Percentiles rank a stretch among this genome's conserved stretches.
Conservation (phyloP, 345 rosid genomes). For the Rhizophora mangle region DNA sequence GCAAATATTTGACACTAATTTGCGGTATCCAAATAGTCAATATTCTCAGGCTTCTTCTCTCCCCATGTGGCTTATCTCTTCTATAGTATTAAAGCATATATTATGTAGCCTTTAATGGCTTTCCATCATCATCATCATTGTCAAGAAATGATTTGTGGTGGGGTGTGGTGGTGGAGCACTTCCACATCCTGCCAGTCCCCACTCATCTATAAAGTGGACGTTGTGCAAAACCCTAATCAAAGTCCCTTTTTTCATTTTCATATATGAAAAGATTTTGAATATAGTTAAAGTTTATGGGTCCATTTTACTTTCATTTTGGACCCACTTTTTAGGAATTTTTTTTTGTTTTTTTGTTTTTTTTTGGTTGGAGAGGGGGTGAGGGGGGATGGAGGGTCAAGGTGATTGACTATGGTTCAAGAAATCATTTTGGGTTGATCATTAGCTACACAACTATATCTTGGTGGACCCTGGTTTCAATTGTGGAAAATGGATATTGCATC, state of each 20-base stretch:
- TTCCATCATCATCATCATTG: neutral
- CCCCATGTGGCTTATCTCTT: neutral
- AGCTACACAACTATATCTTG: slow-evolving; percentile 27
- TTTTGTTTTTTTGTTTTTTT: too few relatives aligned
- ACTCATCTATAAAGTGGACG: neutral
- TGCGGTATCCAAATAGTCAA: neutral
- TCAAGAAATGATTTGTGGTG: neutral
- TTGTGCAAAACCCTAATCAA: neutral
- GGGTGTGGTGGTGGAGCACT: slow-evolving; percentile 1
- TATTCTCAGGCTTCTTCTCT: neutral
- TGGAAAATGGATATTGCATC: slow-evolving; percentile 2
- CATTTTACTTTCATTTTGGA: neutral
- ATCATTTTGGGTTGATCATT: slow-evolving; percentile 19
- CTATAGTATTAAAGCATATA: neutral
- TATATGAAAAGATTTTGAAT: neutral
- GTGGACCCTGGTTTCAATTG: slow-evolving; percentile 21
- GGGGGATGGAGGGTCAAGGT: too few relatives aligned
- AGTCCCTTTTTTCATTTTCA: neutral
- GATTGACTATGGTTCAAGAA: neutral
- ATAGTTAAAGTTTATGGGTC: neutral
- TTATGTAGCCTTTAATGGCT: neutral
- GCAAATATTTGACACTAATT: neutral
- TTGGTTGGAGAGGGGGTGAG: too few relatives aligned
- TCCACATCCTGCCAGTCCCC: neutral
- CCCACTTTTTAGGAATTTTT: neutral